These are phyloP conservation scores for Pseudogymnoascus sp. DNA, from an alignment of 2,329 filamentous ascomycete genomes.

Conservation along the genomic window DNA sequence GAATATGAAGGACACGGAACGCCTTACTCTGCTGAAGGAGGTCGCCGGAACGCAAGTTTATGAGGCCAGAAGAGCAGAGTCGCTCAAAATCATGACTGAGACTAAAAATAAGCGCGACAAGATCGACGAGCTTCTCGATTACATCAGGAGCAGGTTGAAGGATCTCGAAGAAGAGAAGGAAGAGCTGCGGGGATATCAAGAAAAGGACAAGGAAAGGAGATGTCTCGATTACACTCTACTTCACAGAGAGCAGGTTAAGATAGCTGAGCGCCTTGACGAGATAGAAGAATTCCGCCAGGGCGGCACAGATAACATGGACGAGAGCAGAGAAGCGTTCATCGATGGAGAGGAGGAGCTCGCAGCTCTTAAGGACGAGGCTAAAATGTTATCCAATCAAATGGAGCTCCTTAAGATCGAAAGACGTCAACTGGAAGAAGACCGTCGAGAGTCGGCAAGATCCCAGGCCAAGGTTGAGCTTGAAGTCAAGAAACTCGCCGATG, in stretches of 20 bases:
- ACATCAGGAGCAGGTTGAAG: conserved; percentile 79
- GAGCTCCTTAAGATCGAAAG: conserved; percentile 80
- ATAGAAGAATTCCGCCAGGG: conserved; percentile 75
- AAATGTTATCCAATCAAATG: conserved; percentile 70
- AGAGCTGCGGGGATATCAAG: conserved; percentile 86
- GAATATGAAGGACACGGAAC: conserved; percentile 96
- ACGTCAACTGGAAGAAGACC: conserved; percentile 80
- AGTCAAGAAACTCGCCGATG: conserved; percentile 73
- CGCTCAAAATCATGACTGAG: conserved; percentile 92
- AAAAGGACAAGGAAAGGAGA: conserved; percentile 84
- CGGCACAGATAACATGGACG: conserved; percentile 76
- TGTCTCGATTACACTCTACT: conserved; percentile 94
- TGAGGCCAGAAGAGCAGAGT: conserved; percentile 83
- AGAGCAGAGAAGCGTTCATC: conserved; percentile 66
- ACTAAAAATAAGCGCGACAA: conserved; percentile 91
- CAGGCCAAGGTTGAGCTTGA: conserved; percentile 82
- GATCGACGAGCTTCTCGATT: conserved; percentile 85
- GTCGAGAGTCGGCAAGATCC: conserved; percentile 68
- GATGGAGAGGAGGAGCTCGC: conserved; percentile 72
- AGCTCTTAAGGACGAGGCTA: conserved; percentile 69
- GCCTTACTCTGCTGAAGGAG: conserved; percentile 85
- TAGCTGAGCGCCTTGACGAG: conserved; percentile 68
- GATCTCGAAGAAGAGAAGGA: conserved; percentile 97
- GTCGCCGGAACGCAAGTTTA: conserved; percentile 98
- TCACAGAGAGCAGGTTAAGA: conserved; percentile 75